Conservation (phyloP, 257 asterid species). For the Plantago major region DNA sequence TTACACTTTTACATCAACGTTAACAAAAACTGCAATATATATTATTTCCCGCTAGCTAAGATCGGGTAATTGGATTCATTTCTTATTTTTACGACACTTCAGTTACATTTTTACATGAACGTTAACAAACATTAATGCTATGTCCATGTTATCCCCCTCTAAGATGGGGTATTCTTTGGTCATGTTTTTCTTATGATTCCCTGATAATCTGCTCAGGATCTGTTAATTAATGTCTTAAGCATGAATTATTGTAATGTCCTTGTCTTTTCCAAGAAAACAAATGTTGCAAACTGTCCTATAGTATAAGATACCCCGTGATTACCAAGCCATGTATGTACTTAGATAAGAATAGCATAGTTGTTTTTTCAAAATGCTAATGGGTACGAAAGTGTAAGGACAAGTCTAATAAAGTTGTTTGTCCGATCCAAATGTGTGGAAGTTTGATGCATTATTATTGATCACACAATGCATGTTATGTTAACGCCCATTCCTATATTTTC, state of each 20-base stretch:
- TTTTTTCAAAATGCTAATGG: background rate
- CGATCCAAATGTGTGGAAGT: background rate
- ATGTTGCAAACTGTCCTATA: background rate
- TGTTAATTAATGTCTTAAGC: background rate
- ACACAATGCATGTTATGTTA: background rate
- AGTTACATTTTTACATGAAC: too few relatives aligned
- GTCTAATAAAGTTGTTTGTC: background rate
- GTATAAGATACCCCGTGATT: conserved; percentile 11
- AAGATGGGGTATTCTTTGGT: too few relatives aligned
- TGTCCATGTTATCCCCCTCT: too few relatives aligned
- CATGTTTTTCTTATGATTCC: background rate
- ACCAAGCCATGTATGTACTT: background rate
- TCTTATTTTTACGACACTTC: background rate
- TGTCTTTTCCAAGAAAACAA: too few relatives aligned
- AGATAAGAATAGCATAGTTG: too few relatives aligned
- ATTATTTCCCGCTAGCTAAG: too few relatives aligned
- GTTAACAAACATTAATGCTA: too few relatives aligned
- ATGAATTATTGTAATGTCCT: conserved; percentile 1
- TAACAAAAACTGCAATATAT: too few relatives aligned
- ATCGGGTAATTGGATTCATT: too few relatives aligned
- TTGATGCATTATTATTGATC: conserved; percentile 5
- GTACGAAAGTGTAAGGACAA: background rate
- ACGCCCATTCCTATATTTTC: background rate
- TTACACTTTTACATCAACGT: too few relatives aligned
- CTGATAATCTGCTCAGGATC: background rate